Evolutionary conservation across 2,329 filamentous ascomycete genomes (phyloP), one percentile per base, ranked within the genome.

Genomic region (Tolypocladium inflatum): DNA sequence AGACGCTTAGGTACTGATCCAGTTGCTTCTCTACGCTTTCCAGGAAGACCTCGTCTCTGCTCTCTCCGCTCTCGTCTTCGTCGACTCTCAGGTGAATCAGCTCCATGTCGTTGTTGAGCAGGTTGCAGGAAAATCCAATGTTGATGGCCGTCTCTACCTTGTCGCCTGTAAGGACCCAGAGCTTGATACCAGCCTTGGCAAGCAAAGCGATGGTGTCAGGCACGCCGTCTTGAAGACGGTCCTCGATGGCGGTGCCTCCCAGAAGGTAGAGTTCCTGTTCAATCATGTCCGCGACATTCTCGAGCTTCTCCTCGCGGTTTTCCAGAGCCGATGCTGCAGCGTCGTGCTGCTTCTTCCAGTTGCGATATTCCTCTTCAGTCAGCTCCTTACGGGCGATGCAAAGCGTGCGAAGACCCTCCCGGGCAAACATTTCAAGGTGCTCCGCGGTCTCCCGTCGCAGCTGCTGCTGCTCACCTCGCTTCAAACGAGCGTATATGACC

Each of bases 101-200:
- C 65, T 99, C 94, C 94, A 99, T 97, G 64, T 96, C 90, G 72
- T 97, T 99, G 74, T 93, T 91, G 58, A 99, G 83, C 39, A 99
- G 80, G 66, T 99, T 99, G 78, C 94, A 99, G 13, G 94, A 99
- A 74, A 97, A 99, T 3, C 94, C 94, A 69, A 99, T 99, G 76
- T 99, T 99, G 84, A 99, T 99, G 59, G 94, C 94, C 30, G 94
- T 99, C 75, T 99, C 94, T 37, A 97, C 93, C 74, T 97, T 99
- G 80, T 99, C 94, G 62, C 94, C 94, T n/a, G 94, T 99, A 63
- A 99, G 78, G 57, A 99, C 94, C 94, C 94, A 99, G 9, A 99
- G 83, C 74, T 99, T 99, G 74, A 99, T 97, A 71, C 94, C 94
- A 57, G 94, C 94, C 67, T 91, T 85, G 38, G 88, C 93, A 55